These are phyloP conservation scores for Didymella pomorum DNA, from an alignment of 2,329 filamentous ascomycete genomes.

Conservation along the genomic window DNA sequence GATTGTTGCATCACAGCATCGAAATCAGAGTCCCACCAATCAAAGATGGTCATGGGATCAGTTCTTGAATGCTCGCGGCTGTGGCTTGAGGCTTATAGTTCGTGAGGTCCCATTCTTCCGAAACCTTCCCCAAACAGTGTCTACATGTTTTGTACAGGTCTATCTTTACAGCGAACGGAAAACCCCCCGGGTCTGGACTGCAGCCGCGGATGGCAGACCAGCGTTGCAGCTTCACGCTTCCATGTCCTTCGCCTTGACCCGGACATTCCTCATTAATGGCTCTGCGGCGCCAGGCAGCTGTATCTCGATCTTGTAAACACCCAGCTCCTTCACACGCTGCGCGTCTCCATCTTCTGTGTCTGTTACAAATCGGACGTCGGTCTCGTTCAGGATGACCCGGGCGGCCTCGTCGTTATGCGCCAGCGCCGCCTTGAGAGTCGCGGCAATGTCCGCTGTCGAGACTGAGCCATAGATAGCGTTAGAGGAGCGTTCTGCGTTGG, in stretches of 20 bases:
- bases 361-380: constrained; percentile 60
- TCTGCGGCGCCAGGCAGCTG: constrained; percentile 57
- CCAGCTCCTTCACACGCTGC: constrained; percentile 61
- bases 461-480: constrained; percentile 63
- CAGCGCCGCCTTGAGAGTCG: constrained; percentile 58
- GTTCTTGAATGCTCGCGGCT: constrained; percentile 24
- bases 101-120: constrained; percentile 37
- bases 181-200: constrained; percentile 22
- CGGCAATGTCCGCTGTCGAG: constrained; percentile 61
- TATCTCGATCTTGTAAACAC: constrained; percentile 62
- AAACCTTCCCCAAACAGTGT: constrained; percentile 22
- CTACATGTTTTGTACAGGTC: constrained; percentile 38
- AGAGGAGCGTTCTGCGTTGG: constrained; percentile 35
- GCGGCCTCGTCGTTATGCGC: constrained; percentile 61
- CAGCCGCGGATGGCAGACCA: constrained; percentile 2
- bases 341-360: constrained; percentile 47
- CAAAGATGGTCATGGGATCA: constrained; percentile 18
- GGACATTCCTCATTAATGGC: constrained; percentile 42
- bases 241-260: constrained; percentile 43
- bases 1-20: constrained; percentile 13
- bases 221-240: constrained; percentile 23
- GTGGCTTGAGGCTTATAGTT: constrained; percentile 30
- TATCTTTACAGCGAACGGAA: constrained; percentile 38
- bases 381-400: constrained; percentile 58
- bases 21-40: constrained; percentile 34